These are phyloP conservation scores for Sclerotinia glacialis DNA, from an alignment of 2,329 filamentous ascomycete genomes.

Conservation along the genomic window DNA sequence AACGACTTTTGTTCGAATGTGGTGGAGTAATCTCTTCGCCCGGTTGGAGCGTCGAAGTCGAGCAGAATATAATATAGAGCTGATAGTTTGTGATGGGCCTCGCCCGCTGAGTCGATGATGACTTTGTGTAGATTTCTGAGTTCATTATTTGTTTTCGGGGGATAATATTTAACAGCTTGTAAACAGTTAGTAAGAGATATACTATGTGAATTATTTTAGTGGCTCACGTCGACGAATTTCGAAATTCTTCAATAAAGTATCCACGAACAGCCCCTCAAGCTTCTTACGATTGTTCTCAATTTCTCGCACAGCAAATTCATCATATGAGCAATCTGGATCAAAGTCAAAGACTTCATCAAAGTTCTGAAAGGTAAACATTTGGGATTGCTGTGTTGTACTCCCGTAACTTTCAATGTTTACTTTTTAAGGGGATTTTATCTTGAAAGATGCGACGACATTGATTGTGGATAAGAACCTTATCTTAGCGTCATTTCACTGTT, in stretches of 20 bases:
- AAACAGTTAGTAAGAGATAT: slow-evolving; percentile 21
- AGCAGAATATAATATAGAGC: slow-evolving; percentile 81
- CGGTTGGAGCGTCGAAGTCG: slow-evolving; percentile 56
- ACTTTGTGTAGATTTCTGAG: slow-evolving; percentile 68
- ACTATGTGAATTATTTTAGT: slow-evolving; percentile 6
- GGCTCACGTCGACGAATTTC: slow-evolving; percentile 65
- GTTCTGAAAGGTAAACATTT: slow-evolving; percentile 62
- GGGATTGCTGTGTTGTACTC: background rate
- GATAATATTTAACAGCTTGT: slow-evolving; percentile 63
- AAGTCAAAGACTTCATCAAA: slow-evolving; percentile 67
- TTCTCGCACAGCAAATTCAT: slow-evolving; percentile 56
- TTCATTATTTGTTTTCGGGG: slow-evolving; percentile 66
- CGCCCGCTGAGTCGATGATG: slow-evolving; percentile 62
- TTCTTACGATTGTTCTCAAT: slow-evolving; percentile 66
- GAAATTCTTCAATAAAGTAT: slow-evolving; percentile 69
- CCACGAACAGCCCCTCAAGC: slow-evolving; percentile 74
- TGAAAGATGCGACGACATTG: slow-evolving; percentile 10
- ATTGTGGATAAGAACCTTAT: slow-evolving; percentile 28
- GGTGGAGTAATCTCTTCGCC: slow-evolving; percentile 48
- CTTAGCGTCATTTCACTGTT: slow-evolving; percentile 27
- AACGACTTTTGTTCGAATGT: slow-evolving; percentile 60
- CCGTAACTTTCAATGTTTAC: background rate
- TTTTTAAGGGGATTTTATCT: slow-evolving; percentile 7
- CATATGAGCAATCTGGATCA: slow-evolving; percentile 59
- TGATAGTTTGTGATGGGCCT: slow-evolving; percentile 75